Evolutionary conservation across 129 eudicot genomes (phyloP).

Genomic region (Glebionis coronaria): DNA sequence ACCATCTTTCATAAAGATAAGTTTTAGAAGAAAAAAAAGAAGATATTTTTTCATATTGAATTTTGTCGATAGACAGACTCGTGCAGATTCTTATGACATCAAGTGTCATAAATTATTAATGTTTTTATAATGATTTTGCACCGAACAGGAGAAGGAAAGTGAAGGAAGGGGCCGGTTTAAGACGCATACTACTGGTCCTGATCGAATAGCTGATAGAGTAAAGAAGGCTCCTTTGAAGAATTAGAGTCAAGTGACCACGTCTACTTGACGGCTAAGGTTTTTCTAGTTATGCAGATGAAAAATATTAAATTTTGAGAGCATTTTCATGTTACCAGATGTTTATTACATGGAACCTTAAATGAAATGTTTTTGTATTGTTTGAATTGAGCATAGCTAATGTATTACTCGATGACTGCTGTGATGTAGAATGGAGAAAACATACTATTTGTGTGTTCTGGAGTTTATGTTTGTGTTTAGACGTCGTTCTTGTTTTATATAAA

Average conservation of each 20-base stretch:
- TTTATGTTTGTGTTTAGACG: slow-evolving; percentile 9
- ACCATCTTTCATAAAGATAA: neutral
- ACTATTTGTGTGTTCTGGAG: slow-evolving; percentile 4
- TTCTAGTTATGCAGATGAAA: slow-evolving; percentile 6
- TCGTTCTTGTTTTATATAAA: neutral
- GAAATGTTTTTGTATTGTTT: slow-evolving; percentile 3
- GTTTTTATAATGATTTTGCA: slow-evolving; percentile 15
- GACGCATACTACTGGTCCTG: slow-evolving; percentile 85
- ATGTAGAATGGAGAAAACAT: slow-evolving; percentile 12
- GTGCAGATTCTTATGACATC: too few relatives aligned
- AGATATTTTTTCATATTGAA: neutral
- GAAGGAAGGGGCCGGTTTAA: slow-evolving; percentile 95
- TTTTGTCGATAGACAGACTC: too few relatives aligned
- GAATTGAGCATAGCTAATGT: slow-evolving; percentile 4
- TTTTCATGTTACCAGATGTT: slow-evolving; percentile 48
- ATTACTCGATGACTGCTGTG: slow-evolving; percentile 2
- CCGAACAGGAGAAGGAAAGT: slow-evolving; percentile 69
- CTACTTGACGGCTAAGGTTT: neutral
- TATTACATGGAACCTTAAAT: neutral
- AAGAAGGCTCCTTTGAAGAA: slow-evolving; percentile 96
- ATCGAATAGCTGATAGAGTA: slow-evolving; percentile 89
- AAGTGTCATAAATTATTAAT: too few relatives aligned
- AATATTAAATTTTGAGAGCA: slow-evolving; percentile 33
- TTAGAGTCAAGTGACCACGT: slow-evolving; percentile 28
- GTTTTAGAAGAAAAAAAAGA: neutral